These are phyloP conservation scores for Hypericum androsaemum DNA, from an alignment of 345 rosid species.

Conservation along the genomic window DNA sequence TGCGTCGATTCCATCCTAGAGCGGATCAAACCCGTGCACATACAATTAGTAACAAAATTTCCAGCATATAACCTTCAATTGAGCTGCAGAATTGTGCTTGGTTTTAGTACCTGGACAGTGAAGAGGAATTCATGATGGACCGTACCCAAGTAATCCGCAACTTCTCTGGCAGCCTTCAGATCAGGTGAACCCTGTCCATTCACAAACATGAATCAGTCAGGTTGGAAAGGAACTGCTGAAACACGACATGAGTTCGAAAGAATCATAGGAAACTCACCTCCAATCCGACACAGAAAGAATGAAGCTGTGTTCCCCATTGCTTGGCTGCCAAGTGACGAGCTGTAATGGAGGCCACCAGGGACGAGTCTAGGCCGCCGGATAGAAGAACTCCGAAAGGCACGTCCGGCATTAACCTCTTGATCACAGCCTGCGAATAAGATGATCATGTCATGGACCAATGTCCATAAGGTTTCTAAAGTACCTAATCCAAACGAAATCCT, in stretches of 20 bases:
- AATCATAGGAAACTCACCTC: slow-evolving; percentile 35
- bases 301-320: slow-evolving; percentile 83
- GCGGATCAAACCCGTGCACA: slow-evolving; percentile 2
- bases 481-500: too few relatives aligned
- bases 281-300: slow-evolving; percentile 81
- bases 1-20: slow-evolving; percentile 84
- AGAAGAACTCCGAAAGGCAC: slow-evolving; percentile 90
- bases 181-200: slow-evolving; percentile 69
- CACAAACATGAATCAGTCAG: too few relatives aligned
- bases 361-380: slow-evolving; percentile 93
- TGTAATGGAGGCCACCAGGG: slow-evolving; percentile 76
- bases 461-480: too few relatives aligned
- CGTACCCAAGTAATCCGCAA: slow-evolving; percentile 81
- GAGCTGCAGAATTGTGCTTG: neutral
- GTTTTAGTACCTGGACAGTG: slow-evolving; percentile 56
- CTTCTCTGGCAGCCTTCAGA: slow-evolving; percentile 75
- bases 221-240: neutral
- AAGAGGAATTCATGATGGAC: slow-evolving; percentile 89
- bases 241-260: neutral
- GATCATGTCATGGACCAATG: too few relatives aligned
- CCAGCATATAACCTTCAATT: neutral
- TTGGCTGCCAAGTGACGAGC: slow-evolving; percentile 72
- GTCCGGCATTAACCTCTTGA: slow-evolving; percentile 84
- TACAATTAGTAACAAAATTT: neutral
- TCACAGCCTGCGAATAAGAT: slow-evolving; percentile 53